phyloP scores from a whole-genome alignment of 495 filamentous ascomycete species.

The Penicillium waksmanii region DNA sequence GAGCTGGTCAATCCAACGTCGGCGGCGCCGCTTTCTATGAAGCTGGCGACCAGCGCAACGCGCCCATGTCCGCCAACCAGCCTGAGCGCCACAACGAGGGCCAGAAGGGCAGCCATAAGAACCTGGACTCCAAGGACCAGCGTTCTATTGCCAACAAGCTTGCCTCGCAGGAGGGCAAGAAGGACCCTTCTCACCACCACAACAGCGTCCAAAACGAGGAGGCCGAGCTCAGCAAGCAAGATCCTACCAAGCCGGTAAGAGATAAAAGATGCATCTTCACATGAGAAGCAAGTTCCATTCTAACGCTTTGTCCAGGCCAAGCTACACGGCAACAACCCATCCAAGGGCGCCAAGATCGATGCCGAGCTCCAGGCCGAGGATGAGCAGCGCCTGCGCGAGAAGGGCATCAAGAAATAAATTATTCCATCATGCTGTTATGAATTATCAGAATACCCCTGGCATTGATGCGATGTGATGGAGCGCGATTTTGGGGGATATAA shows the following conservation, averaged over 20 bases:
- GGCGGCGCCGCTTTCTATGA: conserved; percentile 59
- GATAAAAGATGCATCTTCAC: background rate
- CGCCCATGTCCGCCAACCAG: conserved; percentile 53
- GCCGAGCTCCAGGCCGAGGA: conserved; percentile 71
- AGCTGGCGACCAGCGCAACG: conserved; percentile 73
- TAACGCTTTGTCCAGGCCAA: conserved; percentile 54
- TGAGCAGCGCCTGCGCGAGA: conserved; percentile 65
- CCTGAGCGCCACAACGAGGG: conserved; percentile 69
- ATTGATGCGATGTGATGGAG: conserved; percentile 5
- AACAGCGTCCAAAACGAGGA: conserved; percentile 52
- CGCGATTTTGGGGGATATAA: conserved; percentile 10
- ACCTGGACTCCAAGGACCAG: conserved; percentile 79
- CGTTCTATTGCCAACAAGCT: conserved; percentile 79
- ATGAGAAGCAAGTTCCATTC: background rate
- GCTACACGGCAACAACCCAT: conserved; percentile 71
- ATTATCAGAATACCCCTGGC: conserved; percentile 15
- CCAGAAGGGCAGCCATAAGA: conserved; percentile 62
- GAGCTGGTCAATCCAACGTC: conserved; percentile 53
- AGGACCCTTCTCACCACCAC: conserved; percentile 34
- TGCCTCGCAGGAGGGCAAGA: conserved; percentile 57
- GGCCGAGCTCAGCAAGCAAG: conserved; percentile 60
- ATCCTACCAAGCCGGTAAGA: conserved; percentile 70
- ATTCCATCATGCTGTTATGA: conserved; percentile 20
- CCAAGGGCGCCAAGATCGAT: conserved; percentile 72
- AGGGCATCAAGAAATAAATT: conserved; percentile 53